These are phyloP conservation scores for Penicillium sp. DNA, from an alignment of 2,329 filamentous ascomycete species.

Conservation along the genomic window DNA sequence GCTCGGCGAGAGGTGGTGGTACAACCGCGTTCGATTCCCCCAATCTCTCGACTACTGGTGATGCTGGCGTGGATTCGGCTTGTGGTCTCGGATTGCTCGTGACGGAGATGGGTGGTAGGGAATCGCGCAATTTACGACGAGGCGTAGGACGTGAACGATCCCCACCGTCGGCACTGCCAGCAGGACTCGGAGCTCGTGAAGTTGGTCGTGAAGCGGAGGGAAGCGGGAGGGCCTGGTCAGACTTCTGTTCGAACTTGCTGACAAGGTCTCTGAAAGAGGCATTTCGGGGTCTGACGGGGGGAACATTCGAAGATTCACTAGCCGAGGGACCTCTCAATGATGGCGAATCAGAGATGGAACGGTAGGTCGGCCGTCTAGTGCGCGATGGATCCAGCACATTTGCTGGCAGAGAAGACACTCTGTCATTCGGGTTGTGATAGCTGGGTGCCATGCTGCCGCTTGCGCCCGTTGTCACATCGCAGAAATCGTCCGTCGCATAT, in stretches of 20 bases:
- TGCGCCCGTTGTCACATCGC: conserved; percentile 18
- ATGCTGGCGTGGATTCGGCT: conserved; percentile 18
- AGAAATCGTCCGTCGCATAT: conserved; percentile 22
- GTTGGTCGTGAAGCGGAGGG: conserved; percentile 34
- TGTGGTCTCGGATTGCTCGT: conserved; percentile 12
- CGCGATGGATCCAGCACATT: conserved; percentile 23
- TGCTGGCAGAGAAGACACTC: conserved; percentile 27
- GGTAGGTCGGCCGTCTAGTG: conserved; percentile 24
- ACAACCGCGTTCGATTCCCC: conserved; percentile 2
- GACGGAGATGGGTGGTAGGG: conserved; percentile 8
- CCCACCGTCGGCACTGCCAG: conserved; percentile 24
- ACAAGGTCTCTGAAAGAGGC: conserved; percentile 77
- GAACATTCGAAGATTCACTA: conserved; percentile 12
- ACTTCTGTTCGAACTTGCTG: conserved; percentile 69
- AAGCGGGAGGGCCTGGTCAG: conserved; percentile 43
- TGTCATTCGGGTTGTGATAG: conserved; percentile 14
- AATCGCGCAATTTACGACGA: conserved; percentile 21
- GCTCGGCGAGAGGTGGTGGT: conserved; percentile 20
- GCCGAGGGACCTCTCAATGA: conserved; percentile 16
- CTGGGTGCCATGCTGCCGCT: conserved; percentile 21
- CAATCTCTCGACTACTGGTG: conserved; percentile 4
- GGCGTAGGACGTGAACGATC: conserved; percentile 30
- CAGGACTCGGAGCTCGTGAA: conserved; percentile 36
- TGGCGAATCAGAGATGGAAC: conserved; percentile 33
- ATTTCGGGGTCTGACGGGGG: conserved; percentile 42